phyloP scores from a whole-genome alignment of 176 grass and related monocot species.

The Puya raimondii region DNA sequence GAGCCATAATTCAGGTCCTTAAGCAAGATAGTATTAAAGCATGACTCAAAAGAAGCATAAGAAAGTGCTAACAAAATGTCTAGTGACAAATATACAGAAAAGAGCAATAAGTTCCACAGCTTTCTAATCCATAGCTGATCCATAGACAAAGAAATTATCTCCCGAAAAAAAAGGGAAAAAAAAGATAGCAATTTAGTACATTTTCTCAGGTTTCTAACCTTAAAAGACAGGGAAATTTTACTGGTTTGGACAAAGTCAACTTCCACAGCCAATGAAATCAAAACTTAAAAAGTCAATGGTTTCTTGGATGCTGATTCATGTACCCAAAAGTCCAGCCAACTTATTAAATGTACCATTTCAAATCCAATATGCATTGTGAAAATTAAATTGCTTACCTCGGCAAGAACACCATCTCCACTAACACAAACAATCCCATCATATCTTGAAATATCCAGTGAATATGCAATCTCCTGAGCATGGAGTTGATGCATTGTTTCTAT shows the following conservation, averaged over 20 bases:
- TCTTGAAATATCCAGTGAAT: constrained; percentile 59
- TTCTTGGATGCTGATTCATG: background rate
- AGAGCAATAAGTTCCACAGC: no score
- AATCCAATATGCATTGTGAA: background rate
- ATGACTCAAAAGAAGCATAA: no score
- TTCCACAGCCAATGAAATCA: background rate
- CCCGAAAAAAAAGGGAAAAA: no score
- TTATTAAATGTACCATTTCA: background rate
- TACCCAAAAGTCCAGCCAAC: background rate
- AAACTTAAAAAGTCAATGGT: background rate
- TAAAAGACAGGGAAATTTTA: background rate
- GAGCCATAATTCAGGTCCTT: no score
- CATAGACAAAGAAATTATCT: no score
- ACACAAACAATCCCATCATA: constrained; percentile 94
- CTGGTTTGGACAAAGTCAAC: background rate
- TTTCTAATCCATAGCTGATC: no score
- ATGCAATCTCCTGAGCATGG: constrained; percentile 85
- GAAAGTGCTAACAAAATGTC: no score
- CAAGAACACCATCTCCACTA: constrained; percentile 90
- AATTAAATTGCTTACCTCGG: constrained; percentile 59
- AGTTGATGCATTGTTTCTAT: constrained; percentile 78
- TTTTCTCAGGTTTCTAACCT: no score
- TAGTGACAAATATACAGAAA: no score
- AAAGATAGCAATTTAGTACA: no score
- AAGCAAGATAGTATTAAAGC: no score